Evolutionary conservation across 371 early-diverging fungal species (phyloP), one percentile per base, ranked within the genome.

Genomic region (Mortierella sp.): DNA sequence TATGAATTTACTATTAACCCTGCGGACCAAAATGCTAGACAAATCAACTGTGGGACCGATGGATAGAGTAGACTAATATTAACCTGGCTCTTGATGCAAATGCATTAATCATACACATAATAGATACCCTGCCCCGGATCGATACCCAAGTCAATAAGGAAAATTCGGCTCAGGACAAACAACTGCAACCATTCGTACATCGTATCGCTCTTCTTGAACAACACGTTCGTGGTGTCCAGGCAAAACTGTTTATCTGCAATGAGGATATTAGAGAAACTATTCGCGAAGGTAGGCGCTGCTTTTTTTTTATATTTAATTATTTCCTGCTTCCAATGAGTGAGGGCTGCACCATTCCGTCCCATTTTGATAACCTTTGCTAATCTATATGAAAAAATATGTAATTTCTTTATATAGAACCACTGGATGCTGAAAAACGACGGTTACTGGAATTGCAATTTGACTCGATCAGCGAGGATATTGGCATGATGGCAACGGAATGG

Each of bases 231-330:
- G 86, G 83, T 11, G 72, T 86, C 37, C 86, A 86, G 49, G 86
- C 86, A 39, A 86, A 84, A 69, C 57, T 86, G 63, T 84, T 83
- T 40, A 83, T 86, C 67, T 86, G 86, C 63, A 86, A 78, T 52
- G 84, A 86, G 47, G 86, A 86, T 60, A 80, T 84, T 24, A 73
- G 76, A 73, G 76, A 73, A 57, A 68, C 66, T 43, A 65, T 73
- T 55, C 55, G 54, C 16, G 64, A 83, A 68, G 79, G 84, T 83
- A 76, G 57, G 5, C 8, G 14, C 11, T n/a, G 12, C 20, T 37
- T 49, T 28, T 30, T 18, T n/a, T 12, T 39, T 32, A 60, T 5
- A 11, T 40, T 32, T 22, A 0, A 30, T 37, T 5, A 14, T 30
- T 6, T 37, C 6, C 3, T 35, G 35, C 35, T 35, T 35, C 35